A percentile compares a stretch with the other conserved stretches of the same genome.
Evolutionary conservation across 192 early-diverging fungal genomes (phyloP).

Genomic region (Gonapodya sp.): DNA sequence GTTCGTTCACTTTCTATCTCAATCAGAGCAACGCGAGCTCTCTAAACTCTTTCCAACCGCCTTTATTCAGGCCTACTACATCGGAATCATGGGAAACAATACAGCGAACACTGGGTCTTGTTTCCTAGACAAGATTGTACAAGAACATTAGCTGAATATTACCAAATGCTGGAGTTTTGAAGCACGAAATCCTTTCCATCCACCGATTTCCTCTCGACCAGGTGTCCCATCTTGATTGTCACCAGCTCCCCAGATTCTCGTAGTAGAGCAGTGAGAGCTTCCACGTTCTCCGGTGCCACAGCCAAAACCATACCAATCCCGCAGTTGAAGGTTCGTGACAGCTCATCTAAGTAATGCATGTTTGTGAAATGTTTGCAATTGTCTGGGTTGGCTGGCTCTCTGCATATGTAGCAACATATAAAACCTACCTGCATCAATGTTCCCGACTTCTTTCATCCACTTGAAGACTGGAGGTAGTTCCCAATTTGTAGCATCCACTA

Average conservation of each 20-base stretch:
- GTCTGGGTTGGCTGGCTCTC: too few species aligned
- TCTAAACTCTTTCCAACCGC: not conserved
- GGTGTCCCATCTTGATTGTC: not conserved
- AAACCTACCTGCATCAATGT: constrained; percentile 46
- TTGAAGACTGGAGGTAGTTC: constrained; percentile 84
- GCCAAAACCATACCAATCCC: constrained; percentile 97
- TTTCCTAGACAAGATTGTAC: not conserved
- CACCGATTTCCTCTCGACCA: not conserved
- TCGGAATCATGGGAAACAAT: too few species aligned
- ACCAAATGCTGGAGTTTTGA: not conserved
- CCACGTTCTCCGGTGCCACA: constrained; percentile 28
- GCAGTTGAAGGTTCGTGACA: constrained; percentile 98
- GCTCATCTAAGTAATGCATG: constrained; percentile 50
- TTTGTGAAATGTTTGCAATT: constrained; percentile 10
- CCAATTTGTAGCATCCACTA: constrained; percentile 74
- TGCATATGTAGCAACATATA: constrained; percentile 5
- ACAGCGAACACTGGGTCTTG: not conserved
- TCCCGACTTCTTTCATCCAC: constrained; percentile 84
- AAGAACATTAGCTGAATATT: not conserved
- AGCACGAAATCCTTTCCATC: not conserved
- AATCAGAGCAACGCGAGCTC: not conserved
- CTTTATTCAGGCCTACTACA: not conserved
- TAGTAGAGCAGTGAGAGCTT: not conserved
- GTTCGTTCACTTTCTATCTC: not conserved
- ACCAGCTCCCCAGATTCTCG: not conserved